A percentile compares a stretch with the other conserved stretches of the same genome.
These are phyloP conservation scores for Dichotomopilus funicola DNA, from an alignment of 2,329 filamentous ascomycete species.

Conservation along the genomic window DNA sequence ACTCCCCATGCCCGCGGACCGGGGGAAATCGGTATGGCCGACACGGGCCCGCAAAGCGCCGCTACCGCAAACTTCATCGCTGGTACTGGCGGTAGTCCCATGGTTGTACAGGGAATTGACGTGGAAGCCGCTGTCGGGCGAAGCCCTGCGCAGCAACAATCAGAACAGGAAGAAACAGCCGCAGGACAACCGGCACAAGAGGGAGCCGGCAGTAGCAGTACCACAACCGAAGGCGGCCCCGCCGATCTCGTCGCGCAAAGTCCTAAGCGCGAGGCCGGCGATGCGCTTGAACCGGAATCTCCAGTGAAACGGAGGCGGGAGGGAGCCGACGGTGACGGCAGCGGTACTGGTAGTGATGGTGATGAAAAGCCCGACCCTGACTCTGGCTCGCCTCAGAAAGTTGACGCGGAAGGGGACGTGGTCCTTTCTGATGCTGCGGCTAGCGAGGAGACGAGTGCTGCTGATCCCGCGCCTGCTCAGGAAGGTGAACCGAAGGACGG, in stretches of 20 bases:
- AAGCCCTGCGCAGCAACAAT: slow-evolving; percentile 13
- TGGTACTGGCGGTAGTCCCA: slow-evolving; percentile 28
- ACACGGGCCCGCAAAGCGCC: slow-evolving; percentile 67
- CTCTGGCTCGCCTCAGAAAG: neutral
- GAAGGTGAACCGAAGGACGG: neutral
- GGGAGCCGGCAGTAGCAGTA: slow-evolving; percentile 24
- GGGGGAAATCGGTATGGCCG: slow-evolving; percentile 74
- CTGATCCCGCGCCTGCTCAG: neutral
- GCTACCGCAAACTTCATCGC: slow-evolving; percentile 35
- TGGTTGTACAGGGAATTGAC: slow-evolving; percentile 51
- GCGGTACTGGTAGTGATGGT: neutral
- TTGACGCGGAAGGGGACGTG: slow-evolving; percentile 16
- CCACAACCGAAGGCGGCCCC: slow-evolving; percentile 15
- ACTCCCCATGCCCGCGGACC: slow-evolving; percentile 79
- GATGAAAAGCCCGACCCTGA: neutral
- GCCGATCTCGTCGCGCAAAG: slow-evolving; percentile 27
- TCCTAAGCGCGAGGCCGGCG: slow-evolving; percentile 51
- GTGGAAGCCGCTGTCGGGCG: slow-evolving; percentile 56
- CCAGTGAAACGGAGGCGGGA: slow-evolving; percentile 45
- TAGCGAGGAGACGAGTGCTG: neutral
- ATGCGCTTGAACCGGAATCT: slow-evolving; percentile 34
- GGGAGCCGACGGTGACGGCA: neutral
- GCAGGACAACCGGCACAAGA: slow-evolving; percentile 7
- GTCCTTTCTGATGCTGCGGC: slow-evolving; percentile 6
- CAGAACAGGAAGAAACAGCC: slow-evolving; percentile 7